These are phyloP conservation scores for Eragrostis curvula DNA, from an alignment of 176 grass and related monocot species.

Conservation along the genomic window DNA sequence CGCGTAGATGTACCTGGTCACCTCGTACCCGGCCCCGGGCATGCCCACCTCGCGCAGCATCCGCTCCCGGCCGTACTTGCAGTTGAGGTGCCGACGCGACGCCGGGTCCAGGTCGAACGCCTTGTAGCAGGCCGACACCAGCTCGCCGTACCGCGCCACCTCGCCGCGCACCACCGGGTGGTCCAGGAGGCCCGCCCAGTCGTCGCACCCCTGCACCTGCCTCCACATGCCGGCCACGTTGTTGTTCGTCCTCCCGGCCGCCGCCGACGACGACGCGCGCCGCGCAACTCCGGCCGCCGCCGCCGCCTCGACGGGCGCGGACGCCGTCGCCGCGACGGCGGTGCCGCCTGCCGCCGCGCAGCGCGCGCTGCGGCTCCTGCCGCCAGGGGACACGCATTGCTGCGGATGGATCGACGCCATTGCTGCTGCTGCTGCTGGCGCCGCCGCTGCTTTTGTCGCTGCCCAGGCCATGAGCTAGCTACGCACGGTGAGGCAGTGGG, in stretches of 20 bases:
- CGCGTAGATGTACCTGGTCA: constrained; percentile 71
- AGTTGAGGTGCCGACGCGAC: constrained; percentile 61
- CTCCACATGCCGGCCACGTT: constrained; percentile 64
- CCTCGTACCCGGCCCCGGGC: constrained; percentile 56
- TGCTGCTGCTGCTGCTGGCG: not conserved
- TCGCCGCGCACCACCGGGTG: constrained; percentile 54
- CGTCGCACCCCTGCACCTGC: constrained; percentile 62
- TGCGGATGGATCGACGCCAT: not conserved
- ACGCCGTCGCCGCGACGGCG: not conserved
- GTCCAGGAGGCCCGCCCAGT: constrained; percentile 58
- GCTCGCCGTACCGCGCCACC: constrained; percentile 75
- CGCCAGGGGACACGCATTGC: constrained; percentile 24
- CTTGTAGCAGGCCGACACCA: constrained; percentile 74
- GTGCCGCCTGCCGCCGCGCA: not conserved
- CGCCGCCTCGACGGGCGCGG: not conserved
- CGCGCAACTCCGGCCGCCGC: not conserved
- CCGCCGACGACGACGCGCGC: too few relatives aligned
- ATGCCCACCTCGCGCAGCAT: constrained; percentile 65
- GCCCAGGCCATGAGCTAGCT: constrained; percentile 52
- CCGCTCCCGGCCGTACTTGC: constrained; percentile 59
- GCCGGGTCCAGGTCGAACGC: constrained; percentile 65
- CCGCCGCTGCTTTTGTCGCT: not conserved
- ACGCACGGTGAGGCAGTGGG: constrained; percentile 18
- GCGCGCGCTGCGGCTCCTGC: not conserved
- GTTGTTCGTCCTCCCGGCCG: not conserved